phyloP scores from a whole-genome alignment of 2,329 filamentous ascomycete species.

The Phyllosticta ampelicida region DNA sequence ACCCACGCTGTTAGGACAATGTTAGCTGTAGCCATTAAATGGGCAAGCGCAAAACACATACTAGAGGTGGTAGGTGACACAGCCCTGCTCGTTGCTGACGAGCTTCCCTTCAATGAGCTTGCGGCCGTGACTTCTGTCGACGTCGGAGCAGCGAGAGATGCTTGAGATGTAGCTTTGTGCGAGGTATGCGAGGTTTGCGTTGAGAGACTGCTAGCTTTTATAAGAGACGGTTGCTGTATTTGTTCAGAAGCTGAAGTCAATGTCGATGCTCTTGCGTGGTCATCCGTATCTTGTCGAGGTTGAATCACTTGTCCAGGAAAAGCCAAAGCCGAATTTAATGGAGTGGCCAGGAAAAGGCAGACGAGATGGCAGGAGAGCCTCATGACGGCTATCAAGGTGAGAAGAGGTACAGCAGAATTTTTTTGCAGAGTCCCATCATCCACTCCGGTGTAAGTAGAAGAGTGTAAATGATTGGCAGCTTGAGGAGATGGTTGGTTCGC shows the following conservation, averaged over 20 bases:
- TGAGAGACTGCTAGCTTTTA: background rate
- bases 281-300: background rate
- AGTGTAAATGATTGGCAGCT: background rate
- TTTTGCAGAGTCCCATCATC: background rate
- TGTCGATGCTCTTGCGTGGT: background rate
- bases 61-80: background rate
- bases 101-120: background rate
- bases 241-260: background rate
- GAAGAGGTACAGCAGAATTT: background rate
- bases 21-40: background rate
- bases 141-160: background rate
- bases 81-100: background rate
- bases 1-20: conserved; percentile 1
- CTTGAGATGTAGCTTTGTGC: background rate
- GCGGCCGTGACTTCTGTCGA: background rate
- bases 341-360: background rate
- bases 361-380: background rate
- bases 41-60: background rate
- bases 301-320: background rate
- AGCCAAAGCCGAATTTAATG: background rate
- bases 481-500: background rate
- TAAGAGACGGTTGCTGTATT: background rate
- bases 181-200: background rate
- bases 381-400: background rate
- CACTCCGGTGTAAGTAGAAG: background rate